Conservation (phyloP, 2,329 filamentous ascomycete species). For the Alternaria postmessia region DNA sequence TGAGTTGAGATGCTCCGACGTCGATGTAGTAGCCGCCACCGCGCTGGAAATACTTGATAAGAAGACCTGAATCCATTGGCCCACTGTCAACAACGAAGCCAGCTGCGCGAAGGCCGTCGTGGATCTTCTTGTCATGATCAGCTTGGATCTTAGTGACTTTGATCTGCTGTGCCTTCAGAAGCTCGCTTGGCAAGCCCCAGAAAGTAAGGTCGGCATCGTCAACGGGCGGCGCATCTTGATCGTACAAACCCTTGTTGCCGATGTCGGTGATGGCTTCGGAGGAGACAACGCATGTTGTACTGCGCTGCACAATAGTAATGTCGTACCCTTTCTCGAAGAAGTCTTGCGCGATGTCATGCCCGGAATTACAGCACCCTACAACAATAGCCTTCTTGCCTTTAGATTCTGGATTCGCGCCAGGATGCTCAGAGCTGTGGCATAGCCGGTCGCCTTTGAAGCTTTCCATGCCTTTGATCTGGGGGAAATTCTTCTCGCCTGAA, state of each 20-base stretch:
- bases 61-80: slow-evolving; percentile 38
- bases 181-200: slow-evolving; percentile 47
- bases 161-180: slow-evolving; percentile 42
- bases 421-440: slow-evolving; percentile 44
- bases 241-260: slow-evolving; percentile 40
- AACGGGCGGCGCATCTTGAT: slow-evolving; percentile 37
- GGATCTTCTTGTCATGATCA: slow-evolving; percentile 46
- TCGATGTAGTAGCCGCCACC: slow-evolving; percentile 60
- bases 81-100: slow-evolving; percentile 54
- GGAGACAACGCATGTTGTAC: slow-evolving; percentile 51
- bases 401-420: slow-evolving; percentile 41
- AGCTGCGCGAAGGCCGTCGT: slow-evolving; percentile 52
- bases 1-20: slow-evolving; percentile 54
- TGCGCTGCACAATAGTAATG: slow-evolving; percentile 59
- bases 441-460: slow-evolving; percentile 50
- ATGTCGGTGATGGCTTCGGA: slow-evolving; percentile 38
- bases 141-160: slow-evolving; percentile 39
- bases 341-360: slow-evolving; percentile 60
- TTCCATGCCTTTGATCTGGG: slow-evolving; percentile 41
- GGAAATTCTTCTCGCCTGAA: slow-evolving; percentile 45
- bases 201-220: slow-evolving; percentile 40
- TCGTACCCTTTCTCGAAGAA: slow-evolving; percentile 55
- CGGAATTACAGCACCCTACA: slow-evolving; percentile 59
- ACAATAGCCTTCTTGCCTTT: slow-evolving; percentile 56
- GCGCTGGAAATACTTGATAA: slow-evolving; percentile 53